phyloP scores from a whole-genome alignment of 352 stramenopile species.

The Globisporangium heterothallicum region DNA sequence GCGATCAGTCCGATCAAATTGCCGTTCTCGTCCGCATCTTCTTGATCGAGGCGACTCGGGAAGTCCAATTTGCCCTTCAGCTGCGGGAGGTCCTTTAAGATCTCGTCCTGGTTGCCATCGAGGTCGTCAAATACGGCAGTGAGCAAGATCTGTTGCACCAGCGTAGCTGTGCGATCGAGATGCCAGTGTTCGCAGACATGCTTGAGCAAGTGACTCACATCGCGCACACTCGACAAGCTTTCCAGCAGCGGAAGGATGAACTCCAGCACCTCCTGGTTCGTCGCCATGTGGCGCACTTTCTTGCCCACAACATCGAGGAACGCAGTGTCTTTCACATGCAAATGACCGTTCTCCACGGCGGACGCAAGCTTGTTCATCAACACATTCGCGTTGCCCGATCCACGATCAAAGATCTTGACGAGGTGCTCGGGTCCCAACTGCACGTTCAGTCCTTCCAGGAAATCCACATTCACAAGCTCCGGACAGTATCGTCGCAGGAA shows the following conservation, averaged over 20 bases:
- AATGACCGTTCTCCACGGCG: constrained; percentile 61
- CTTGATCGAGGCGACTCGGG: constrained; percentile 67
- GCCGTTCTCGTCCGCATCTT: constrained; percentile 78
- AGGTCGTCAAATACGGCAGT: constrained; percentile 77
- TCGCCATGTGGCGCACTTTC: constrained; percentile 24
- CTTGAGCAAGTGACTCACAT: constrained; percentile 61
- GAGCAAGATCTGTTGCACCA: constrained; percentile 76
- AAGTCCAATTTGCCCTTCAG: constrained; percentile 67
- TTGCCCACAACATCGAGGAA: constrained; percentile 25
- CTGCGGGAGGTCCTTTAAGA: constrained; percentile 52
- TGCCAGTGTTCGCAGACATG: constrained; percentile 63
- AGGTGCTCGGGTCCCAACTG: constrained; percentile 48
- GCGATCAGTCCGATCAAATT: constrained; percentile 70
- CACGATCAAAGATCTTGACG: constrained; percentile 61
- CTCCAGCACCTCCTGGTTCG: constrained; percentile 59
- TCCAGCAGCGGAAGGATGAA: constrained; percentile 67
- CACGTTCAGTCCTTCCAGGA: constrained; percentile 71
- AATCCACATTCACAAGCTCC: constrained; percentile 83
- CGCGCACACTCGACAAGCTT: constrained; percentile 63
- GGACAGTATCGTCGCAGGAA: constrained; percentile 63
- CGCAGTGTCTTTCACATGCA: constrained; percentile 46
- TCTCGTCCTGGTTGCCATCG: constrained; percentile 75
- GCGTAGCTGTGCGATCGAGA: constrained; percentile 34
- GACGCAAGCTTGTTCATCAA: constrained; percentile 74
- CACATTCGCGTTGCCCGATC: constrained; percentile 48